Base-by-base conservation (phyloP, 306 rosid genomes). In the Lathyrus sativus region DNA sequence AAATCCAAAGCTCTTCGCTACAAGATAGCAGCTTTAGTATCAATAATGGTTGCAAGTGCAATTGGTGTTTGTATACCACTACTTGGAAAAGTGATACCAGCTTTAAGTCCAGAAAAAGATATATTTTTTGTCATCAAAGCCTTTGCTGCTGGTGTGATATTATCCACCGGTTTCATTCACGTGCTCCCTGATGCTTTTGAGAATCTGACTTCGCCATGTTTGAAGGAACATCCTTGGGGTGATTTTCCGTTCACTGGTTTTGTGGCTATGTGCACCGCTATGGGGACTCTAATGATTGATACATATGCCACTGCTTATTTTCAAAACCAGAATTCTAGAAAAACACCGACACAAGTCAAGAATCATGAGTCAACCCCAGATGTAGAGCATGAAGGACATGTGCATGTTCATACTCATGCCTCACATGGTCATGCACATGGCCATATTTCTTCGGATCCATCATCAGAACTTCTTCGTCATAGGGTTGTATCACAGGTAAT, bases 241-340 rank as follows among this genome's bases (percentile, higher is more conserved):
- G 83, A 82, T 0, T 92, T 92, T 58, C 92, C 98, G 0, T 89
- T 92, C 43, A 86, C 98, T 0, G 98, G 98, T 0, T 92, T 92
- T 2, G 91, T 89, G 8, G 96, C 98, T 0, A 92, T 92, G 98
- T 55, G 83, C 63, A 72, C 95, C 0, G 88, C 95, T 0, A 92
- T 89, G 39, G 92, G 77, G 0, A 87, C 98, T 7, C 74, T 89
- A 5, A 87, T 92, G 96, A 68, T 92, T 9, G 98, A 92, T 29
- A 58, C 95, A 4, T 81, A 71, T 39, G 98, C 96, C 0, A 89
- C 95, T 2, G 74, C 87, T 18, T 89, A 87, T 50, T 89, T 71
- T 39, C 75, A 53, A 1, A 82, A 76, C 0, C 42, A 64, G 0
- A 83, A 81, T 35, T 66, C 65, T 1, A 76, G 57, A 0, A 70